phyloP scores from a whole-genome alignment of 208 protist species.

The Acanthamoeba royreba region DNA sequence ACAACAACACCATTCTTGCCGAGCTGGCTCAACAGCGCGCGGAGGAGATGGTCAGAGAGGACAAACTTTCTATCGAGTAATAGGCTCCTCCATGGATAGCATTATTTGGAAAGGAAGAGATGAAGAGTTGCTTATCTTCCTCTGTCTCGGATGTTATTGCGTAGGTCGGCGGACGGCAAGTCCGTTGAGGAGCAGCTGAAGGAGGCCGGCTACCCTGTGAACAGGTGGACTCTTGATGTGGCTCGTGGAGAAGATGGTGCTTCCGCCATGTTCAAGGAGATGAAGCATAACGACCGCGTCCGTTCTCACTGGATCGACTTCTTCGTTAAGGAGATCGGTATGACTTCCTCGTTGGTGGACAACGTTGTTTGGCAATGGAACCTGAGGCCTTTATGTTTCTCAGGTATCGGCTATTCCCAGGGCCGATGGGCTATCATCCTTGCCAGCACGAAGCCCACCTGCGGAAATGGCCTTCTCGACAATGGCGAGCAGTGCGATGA shows the following conservation, averaged over 20 bases:
- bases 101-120: not conserved
- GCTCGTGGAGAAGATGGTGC: too few species aligned
- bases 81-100: not conserved
- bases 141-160: not conserved
- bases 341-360: not conserved
- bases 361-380: too few species aligned
- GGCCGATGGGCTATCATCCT: not conserved
- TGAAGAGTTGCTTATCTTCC: not conserved
- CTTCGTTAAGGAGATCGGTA: not conserved
- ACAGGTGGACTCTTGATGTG: not conserved
- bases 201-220: not conserved
- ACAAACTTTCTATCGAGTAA: not conserved
- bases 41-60: not conserved
- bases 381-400: not conserved
- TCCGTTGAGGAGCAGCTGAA: not conserved
- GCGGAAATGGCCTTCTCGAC: not conserved
- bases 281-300: not conserved
- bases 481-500: not conserved
- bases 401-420: not conserved
- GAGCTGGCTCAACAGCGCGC: not conserved
- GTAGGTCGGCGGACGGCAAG: not conserved
- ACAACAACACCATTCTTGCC: not conserved
- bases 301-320: not conserved
- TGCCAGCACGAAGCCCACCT: not conserved
- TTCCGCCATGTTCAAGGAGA: too few species aligned